Percentiles rank a stretch among this genome's conserved stretches.
These are phyloP conservation scores for Neophaeococcomyces mojaviensis DNA, from an alignment of 2,329 filamentous ascomycete genomes.

Conservation along the genomic window DNA sequence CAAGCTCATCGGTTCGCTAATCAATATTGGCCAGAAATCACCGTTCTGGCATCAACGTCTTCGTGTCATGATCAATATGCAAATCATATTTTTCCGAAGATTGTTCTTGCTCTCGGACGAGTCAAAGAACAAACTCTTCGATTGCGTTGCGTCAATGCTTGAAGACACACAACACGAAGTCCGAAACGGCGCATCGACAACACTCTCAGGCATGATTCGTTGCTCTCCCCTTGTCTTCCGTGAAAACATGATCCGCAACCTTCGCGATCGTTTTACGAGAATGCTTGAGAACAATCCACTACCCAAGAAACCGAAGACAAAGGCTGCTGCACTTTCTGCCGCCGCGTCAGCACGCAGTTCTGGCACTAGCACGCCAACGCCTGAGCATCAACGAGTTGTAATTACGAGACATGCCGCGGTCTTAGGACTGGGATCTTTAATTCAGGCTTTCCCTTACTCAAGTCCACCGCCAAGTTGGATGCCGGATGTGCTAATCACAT, in stretches of 20 bases:
- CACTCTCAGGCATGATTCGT: conserved; percentile 92
- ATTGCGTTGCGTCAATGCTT: conserved; percentile 92
- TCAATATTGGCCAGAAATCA: conserved; percentile 77
- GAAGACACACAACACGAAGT: conserved; percentile 89
- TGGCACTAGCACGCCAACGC: conserved; percentile 41
- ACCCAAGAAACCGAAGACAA: conserved; percentile 55
- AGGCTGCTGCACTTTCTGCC: conserved; percentile 28
- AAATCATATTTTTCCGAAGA: conserved; percentile 95
- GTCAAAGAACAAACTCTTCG: conserved; percentile 75
- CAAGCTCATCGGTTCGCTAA: conserved; percentile 75
- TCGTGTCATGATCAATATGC: conserved; percentile 93
- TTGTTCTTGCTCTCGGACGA: conserved; percentile 73
- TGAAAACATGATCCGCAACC: conserved; percentile 63
- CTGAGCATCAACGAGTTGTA: conserved; percentile 62
- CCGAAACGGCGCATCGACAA: conserved; percentile 82
- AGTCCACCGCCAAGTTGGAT: conserved; percentile 90
- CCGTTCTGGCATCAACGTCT: conserved; percentile 92
- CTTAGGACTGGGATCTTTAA: conserved; percentile 77
- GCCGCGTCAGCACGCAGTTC: conserved; percentile 35
- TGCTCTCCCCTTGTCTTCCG: conserved; percentile 81
- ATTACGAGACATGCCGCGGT: conserved; percentile 83
- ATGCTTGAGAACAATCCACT: conserved; percentile 78
- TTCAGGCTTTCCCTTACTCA: conserved; percentile 93
- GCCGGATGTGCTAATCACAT: conserved; percentile 78
- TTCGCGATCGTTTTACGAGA: conserved; percentile 72